These are phyloP conservation scores for Erigeron canadensis DNA, from an alignment of 129 eudicot genomes.

Conservation along the genomic window DNA sequence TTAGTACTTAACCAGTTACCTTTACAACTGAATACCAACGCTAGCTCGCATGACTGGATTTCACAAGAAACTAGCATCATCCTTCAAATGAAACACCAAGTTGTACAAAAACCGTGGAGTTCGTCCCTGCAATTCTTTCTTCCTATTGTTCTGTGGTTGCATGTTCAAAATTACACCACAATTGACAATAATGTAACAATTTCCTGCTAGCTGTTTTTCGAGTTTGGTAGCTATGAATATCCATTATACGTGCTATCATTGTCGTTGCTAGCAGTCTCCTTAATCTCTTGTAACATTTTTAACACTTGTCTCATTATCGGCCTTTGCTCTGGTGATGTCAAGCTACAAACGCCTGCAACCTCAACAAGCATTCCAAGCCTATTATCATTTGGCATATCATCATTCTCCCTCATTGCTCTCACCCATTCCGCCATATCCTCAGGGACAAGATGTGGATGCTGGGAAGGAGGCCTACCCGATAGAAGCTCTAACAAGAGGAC, in stretches of 20 bases:
- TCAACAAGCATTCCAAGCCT: slow-evolving; percentile 76
- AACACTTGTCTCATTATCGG: slow-evolving; percentile 86
- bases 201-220: slow-evolving; percentile 9
- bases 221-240: slow-evolving; percentile 31
- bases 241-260: slow-evolving; percentile 38
- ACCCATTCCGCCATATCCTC: slow-evolving; percentile 82
- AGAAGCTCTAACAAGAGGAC: slow-evolving; percentile 76
- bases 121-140: slow-evolving; percentile 18
- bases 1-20: slow-evolving; percentile 29
- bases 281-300: slow-evolving; percentile 77
- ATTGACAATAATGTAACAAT: slow-evolving; percentile 6
- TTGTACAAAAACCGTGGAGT: slow-evolving; percentile 26
- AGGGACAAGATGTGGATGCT: slow-evolving; percentile 75
- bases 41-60: background rate
- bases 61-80: slow-evolving; percentile 17
- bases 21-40: slow-evolving; percentile 18
- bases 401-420: slow-evolving; percentile 68
- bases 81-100: slow-evolving; percentile 16
- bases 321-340: slow-evolving; percentile 85
- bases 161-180: slow-evolving; percentile 18
- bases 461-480: slow-evolving; percentile 75
- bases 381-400: slow-evolving; percentile 57
- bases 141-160: background rate
- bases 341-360: slow-evolving; percentile 70
- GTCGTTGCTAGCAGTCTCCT: slow-evolving; percentile 62